Percentiles rank a stretch among this genome's conserved stretches.
Conservation (phyloP, 768 basidiomycete genomes). For the Mycena crocata region DNA sequence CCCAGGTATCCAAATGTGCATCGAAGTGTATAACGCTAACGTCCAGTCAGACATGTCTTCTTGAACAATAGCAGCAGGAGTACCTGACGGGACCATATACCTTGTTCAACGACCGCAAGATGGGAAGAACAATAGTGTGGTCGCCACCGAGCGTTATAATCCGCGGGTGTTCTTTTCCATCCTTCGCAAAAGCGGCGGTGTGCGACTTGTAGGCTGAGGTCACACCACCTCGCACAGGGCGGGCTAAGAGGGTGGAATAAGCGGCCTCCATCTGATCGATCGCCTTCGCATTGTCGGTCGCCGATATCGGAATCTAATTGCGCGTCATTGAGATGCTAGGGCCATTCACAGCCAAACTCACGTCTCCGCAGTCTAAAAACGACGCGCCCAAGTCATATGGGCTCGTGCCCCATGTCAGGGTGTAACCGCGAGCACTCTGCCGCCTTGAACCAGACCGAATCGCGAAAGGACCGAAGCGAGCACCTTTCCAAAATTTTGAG, state of each 20-base stretch:
- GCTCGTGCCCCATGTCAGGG: slow-evolving; percentile 60
- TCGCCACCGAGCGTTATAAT: slow-evolving; percentile 77
- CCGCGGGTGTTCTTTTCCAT: slow-evolving; percentile 70
- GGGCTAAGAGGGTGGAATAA: slow-evolving; percentile 65
- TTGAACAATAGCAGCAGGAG: slow-evolving; percentile 60
- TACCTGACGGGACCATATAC: slow-evolving; percentile 75
- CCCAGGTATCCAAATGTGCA: slow-evolving; percentile 70
- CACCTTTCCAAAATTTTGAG: slow-evolving; percentile 50
- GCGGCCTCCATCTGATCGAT: slow-evolving; percentile 77
- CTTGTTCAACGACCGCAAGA: slow-evolving; percentile 70
- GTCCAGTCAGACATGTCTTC: slow-evolving; percentile 64
- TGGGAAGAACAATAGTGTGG: slow-evolving; percentile 78
- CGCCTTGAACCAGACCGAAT: slow-evolving; percentile 68
- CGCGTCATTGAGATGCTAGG: slow-evolving; percentile 43
- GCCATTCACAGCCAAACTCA: slow-evolving; percentile 34
- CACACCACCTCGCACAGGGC: slow-evolving; percentile 50
- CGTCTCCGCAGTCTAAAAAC: slow-evolving; percentile 74
- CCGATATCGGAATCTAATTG: slow-evolving; percentile 61
- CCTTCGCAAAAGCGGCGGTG: slow-evolving; percentile 54
- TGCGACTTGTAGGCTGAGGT: slow-evolving; percentile 32
- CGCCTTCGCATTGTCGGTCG: slow-evolving; percentile 72
- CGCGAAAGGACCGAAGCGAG: slow-evolving; percentile 72
- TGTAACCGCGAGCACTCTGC: slow-evolving; percentile 56
- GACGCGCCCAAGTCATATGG: slow-evolving; percentile 60
- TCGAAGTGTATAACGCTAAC: slow-evolving; percentile 77